Percentiles rank a stretch among this genome's conserved stretches.
Conservation (phyloP, 225 moss, liverwort and hornwort genomes). For the Antitrichia curtipendula region DNA sequence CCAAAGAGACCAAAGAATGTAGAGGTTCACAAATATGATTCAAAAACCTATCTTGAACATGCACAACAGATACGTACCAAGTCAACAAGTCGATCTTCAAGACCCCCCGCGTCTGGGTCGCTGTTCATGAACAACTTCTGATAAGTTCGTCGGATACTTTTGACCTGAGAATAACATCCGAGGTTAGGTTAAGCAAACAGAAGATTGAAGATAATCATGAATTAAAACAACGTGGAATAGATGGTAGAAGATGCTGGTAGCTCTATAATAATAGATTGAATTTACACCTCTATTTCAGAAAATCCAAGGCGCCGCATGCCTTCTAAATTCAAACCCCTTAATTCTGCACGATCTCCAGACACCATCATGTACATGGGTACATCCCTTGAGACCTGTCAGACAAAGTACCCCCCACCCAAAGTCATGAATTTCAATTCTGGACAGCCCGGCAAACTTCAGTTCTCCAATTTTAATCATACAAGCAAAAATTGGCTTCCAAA, state of each 20-base stretch:
- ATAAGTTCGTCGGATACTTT: constrained; percentile 67
- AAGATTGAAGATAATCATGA: not conserved
- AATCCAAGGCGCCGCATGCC: constrained; percentile 90
- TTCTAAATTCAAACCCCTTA: constrained; percentile 84
- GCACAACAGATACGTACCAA: constrained; percentile 23
- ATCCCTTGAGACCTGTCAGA: constrained; percentile 70
- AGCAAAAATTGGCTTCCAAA: not conserved
- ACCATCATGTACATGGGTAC: constrained; percentile 97
- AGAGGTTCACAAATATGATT: not conserved
- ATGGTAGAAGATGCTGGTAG: not conserved
- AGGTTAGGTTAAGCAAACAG: not conserved
- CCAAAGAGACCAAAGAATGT: not conserved
- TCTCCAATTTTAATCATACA: not conserved
- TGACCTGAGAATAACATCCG: constrained; percentile 37
- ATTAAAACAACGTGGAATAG: not conserved
- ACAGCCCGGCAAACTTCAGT: not conserved
- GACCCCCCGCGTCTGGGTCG: constrained; percentile 54
- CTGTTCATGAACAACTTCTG: constrained; percentile 85
- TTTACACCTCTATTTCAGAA: constrained; percentile 60
- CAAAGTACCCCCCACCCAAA: not conserved
- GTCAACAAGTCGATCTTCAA: constrained; percentile 65
- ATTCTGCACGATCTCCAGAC: constrained; percentile 71
- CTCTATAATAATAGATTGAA: not conserved
- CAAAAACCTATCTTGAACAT: not conserved
- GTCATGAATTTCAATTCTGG: not conserved